Conservation (phyloP, 257 asterid species). For the Solanum pennellii region DNA sequence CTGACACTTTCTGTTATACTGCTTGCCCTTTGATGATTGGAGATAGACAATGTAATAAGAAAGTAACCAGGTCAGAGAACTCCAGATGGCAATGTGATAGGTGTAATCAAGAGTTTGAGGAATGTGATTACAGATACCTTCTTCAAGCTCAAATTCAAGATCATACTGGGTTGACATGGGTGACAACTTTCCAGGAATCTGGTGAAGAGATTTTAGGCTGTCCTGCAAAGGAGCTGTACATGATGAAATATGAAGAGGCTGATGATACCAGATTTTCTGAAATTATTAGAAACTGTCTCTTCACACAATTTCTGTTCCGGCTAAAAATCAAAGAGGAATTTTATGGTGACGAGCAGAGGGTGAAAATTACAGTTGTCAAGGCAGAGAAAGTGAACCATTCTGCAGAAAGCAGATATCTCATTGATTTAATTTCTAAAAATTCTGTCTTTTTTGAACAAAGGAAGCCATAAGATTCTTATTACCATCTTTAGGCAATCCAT, state of each 20-base stretch:
- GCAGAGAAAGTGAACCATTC: conserved; percentile 70
- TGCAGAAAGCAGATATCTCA: conserved; percentile 44
- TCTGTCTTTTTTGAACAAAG: conserved; percentile 2
- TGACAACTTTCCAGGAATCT: conserved; percentile 89
- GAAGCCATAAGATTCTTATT: neutral
- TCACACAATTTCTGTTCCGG: conserved; percentile 50
- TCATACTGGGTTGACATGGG: conserved; percentile 84
- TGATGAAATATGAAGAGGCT: conserved; percentile 37
- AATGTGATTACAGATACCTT: conserved; percentile 82
- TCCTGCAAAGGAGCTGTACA: conserved; percentile 73
- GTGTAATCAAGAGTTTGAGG: conserved; percentile 80
- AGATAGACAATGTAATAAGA: conserved; percentile 85
- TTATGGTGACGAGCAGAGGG: conserved; percentile 80
- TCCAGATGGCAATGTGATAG: conserved; percentile 79
- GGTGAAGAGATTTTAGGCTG: conserved; percentile 83
- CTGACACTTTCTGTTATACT: conserved; percentile 73
- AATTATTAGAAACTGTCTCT: conserved; percentile 43
- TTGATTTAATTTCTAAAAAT: conserved; percentile 35
- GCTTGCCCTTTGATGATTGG: conserved; percentile 96
- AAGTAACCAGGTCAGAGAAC: conserved; percentile 58
- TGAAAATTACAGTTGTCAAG: conserved; percentile 71
- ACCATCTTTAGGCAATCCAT: neutral
- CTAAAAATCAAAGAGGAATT: conserved; percentile 84
- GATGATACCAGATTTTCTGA: conserved; percentile 51
- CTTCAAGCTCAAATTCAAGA: conserved; percentile 90